These are phyloP conservation scores for Cyberlindnera mycetangii DNA, from an alignment of 805 yeast species.

Conservation along the genomic window DNA sequence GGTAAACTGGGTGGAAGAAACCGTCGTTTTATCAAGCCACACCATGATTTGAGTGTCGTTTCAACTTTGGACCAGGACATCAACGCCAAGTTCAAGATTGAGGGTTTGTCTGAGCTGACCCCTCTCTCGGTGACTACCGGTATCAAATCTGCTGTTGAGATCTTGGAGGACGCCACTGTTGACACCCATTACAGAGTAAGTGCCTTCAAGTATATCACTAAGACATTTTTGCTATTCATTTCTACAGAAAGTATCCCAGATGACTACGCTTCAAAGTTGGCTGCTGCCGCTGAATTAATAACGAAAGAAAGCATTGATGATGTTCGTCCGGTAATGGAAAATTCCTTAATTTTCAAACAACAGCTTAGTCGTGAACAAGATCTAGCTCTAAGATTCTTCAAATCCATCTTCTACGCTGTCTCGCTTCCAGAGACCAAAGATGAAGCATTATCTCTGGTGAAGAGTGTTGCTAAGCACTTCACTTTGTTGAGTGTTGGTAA, in stretches of 20 bases:
- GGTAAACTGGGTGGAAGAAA: constrained; percentile 98
- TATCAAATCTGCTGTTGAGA: constrained; percentile 68
- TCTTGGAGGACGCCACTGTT: constrained; percentile 61
- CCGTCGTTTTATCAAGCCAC: constrained; percentile 77
- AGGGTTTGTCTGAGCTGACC: constrained; percentile 60
- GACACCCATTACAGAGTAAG: constrained; percentile 67
- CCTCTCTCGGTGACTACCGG: constrained; percentile 84
- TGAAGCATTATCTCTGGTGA: constrained; percentile 61
- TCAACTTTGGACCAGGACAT: constrained; percentile 63
- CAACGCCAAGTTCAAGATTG: constrained; percentile 63
- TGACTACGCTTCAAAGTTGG: constrained; percentile 40
- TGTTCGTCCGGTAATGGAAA: constrained; percentile 32
- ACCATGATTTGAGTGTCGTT: constrained; percentile 57
- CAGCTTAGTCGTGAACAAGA: constrained; percentile 61
- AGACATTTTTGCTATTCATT: constrained; percentile 66
- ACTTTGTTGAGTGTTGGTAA: constrained; percentile 75
- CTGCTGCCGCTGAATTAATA: constrained; percentile 46
- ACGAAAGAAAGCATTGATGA: constrained; percentile 34
- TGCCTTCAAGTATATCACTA: constrained; percentile 70
- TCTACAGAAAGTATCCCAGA: constrained; percentile 40
- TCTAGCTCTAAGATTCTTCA: constrained; percentile 59
- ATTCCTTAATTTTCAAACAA: constrained; percentile 45
- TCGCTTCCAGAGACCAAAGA: constrained; percentile 69
- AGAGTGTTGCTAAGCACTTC: constrained; percentile 73
- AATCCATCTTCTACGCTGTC: constrained; percentile 70